Base-by-base conservation (phyloP, 371 early-diverging fungal genomes). In the Synchytrium microbalum region DNA sequence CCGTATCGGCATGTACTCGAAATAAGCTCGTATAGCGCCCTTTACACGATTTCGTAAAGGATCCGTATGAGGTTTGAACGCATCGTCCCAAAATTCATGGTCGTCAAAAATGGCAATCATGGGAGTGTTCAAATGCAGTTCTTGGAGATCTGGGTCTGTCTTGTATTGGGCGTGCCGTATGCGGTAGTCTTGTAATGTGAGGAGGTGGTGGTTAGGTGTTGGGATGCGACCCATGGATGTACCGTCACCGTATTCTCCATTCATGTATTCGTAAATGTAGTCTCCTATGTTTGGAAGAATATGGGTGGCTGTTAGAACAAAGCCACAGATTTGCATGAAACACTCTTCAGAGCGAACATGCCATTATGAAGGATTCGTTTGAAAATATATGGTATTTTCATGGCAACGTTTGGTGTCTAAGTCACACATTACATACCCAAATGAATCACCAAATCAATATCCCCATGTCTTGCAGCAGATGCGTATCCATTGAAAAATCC, bases 1-100 rank as follows among this genome's bases (percentile, higher is more conserved):
- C 13, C 75, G 71, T 61, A 74, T 71, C 0, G 75, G 75, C 56
- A 74, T 66, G 62, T 71, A 74, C 51, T 74, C 72, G 62, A 71
- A 74, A 62, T 74, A 74, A 23, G 72, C 71, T 25, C 69, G 69
- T 25, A 70, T 67, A 27, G 72, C 75, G 51, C 62, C 58, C 14
- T 58, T 61, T 13, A 64, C 67, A 5, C 75, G 63, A 16, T 31
- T 60, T 13, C 53, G 60, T 59, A 67, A 64, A 25, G 55, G 59
- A 1, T 55, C 65, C 16, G 64, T 54, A 2, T 65, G 65, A 38
- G 38, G 59, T 19, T n/a, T 14, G 52, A 54, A 63, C 23, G 67
- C 58, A 51, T 74, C 64, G 61, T 74, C 69, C 1, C 62, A 62
- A 54, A 74, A 74, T 54, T 74, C 75, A 26, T 57, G 57, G 57